phyloP scores from a whole-genome alignment of 768 basidiomycete genomes.

The Lactarius deliciosus region DNA sequence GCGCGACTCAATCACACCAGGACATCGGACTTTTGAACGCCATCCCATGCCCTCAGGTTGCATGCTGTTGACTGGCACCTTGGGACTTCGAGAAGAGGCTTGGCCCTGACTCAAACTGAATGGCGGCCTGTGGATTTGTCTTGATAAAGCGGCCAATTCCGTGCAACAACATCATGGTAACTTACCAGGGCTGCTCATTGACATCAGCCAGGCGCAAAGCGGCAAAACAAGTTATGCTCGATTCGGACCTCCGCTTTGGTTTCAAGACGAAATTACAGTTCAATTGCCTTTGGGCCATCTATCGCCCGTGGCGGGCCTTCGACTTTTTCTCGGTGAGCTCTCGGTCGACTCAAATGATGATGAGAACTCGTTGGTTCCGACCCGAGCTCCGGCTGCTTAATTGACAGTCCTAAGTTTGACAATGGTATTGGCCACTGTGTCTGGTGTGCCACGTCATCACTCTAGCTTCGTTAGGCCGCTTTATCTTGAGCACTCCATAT shows the following conservation, averaged over 20 bases:
- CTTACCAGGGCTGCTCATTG: background rate
- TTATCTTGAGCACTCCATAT: background rate
- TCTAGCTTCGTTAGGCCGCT: background rate
- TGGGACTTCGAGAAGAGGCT: background rate
- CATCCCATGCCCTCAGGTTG: background rate
- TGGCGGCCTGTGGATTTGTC: background rate
- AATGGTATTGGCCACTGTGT: background rate
- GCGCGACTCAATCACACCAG: background rate
- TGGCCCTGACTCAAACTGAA: background rate
- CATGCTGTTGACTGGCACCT: background rate
- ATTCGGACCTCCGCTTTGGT: slow-evolving; percentile 4
- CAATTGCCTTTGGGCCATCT: background rate
- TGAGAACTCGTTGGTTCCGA: background rate
- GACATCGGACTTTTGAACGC: background rate
- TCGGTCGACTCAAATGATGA: background rate
- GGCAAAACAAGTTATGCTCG: background rate
- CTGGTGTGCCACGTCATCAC: slow-evolving; percentile 20
- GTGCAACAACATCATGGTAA: no score
- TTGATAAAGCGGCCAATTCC: background rate
- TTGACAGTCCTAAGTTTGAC: background rate
- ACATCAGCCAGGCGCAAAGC: background rate
- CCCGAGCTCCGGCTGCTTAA: background rate
- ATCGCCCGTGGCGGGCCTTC: background rate
- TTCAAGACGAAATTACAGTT: background rate
- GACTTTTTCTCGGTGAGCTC: background rate